phyloP scores from a whole-genome alignment of 495 filamentous ascomycete genomes.

The Cercophora sp. region DNA sequence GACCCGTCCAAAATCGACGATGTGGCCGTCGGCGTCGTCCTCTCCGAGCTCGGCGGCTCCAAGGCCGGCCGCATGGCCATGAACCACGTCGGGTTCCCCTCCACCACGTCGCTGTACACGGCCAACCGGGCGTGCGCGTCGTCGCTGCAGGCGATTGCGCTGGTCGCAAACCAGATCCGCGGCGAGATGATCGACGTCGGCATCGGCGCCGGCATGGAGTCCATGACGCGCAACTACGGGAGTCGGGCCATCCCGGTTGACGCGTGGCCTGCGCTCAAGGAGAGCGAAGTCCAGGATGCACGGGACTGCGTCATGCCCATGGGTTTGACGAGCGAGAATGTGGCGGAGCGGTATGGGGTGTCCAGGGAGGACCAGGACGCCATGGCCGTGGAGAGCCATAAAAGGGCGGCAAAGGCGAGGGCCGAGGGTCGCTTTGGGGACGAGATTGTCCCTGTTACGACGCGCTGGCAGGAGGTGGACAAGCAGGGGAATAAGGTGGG shows the following conservation, averaged over 20 bases:
- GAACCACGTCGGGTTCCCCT: constrained; percentile 74
- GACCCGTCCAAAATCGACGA: constrained; percentile 70
- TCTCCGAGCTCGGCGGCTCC: constrained; percentile 83
- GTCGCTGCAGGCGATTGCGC: constrained; percentile 69
- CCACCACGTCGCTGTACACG: constrained; percentile 69
- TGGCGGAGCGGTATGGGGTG: constrained; percentile 74
- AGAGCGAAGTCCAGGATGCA: constrained; percentile 62
- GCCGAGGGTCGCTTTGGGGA: constrained; percentile 63
- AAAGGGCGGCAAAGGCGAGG: constrained; percentile 65
- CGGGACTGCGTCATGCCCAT: constrained; percentile 89
- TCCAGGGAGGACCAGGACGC: constrained; percentile 72
- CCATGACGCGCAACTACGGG: constrained; percentile 88
- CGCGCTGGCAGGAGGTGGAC: constrained; percentile 60
- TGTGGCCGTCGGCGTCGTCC: constrained; percentile 79
- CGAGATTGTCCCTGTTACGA: constrained; percentile 74
- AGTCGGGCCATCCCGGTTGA: constrained; percentile 74
- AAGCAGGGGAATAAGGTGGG: constrained; percentile 55
- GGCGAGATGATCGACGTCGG: constrained; percentile 71
- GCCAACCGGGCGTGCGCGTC: constrained; percentile 84
- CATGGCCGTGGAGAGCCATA: constrained; percentile 72
- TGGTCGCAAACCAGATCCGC: constrained; percentile 65
- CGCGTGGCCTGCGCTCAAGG: constrained; percentile 69
- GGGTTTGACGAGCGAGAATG: constrained; percentile 91
- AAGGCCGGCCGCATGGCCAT: constrained; percentile 91
- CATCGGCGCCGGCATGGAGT: constrained; percentile 87